Conservation (phyloP, 2,329 filamentous ascomycete species). For the Fusarium sp. region DNA sequence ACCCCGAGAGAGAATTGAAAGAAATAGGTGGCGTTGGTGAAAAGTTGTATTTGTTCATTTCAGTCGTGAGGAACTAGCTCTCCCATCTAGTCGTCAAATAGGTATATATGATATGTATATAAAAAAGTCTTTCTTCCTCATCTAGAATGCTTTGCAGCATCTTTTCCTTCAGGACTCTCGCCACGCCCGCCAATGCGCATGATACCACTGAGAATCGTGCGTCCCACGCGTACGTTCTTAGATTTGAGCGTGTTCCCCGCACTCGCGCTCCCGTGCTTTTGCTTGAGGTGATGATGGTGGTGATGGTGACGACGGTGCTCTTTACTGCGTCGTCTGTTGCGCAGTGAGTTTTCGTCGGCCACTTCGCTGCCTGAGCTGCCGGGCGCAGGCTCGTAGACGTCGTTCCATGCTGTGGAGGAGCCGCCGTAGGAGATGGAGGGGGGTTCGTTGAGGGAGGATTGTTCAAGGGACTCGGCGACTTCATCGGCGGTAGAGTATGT, state of each 20-base stretch:
- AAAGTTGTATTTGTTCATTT: conserved; percentile 33
- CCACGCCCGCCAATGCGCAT: conserved; percentile 55
- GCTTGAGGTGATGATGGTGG: conserved; percentile 38
- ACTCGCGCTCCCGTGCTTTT: conserved; percentile 45
- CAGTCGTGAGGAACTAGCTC: conserved; percentile 29
- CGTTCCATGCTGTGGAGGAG: conserved; percentile 43
- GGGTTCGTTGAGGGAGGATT: conserved; percentile 50
- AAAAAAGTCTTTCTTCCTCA: conserved; percentile 10
- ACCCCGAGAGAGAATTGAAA: background rate
- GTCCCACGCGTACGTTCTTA: conserved; percentile 53
- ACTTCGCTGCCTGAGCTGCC: conserved; percentile 63
- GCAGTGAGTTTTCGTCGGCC: conserved; percentile 37
- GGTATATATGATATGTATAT: conserved; percentile 21
- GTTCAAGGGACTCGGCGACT: conserved; percentile 60
- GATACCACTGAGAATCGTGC: conserved; percentile 56
- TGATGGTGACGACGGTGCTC: conserved; percentile 47
- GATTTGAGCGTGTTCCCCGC: conserved; percentile 47
- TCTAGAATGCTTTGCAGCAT: conserved; percentile 24
- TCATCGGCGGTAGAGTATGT: conserved; percentile 48
- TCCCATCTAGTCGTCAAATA: conserved; percentile 25
- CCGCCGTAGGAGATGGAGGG: conserved; percentile 46
- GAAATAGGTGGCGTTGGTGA: conserved; percentile 3
- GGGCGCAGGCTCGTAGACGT: conserved; percentile 50
- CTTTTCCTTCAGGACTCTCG: conserved; percentile 53
- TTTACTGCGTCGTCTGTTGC: conserved; percentile 45